These are phyloP conservation scores for Yarrowia divulgata DNA, from an alignment of 805 yeast genomes.

Conservation along the genomic window DNA sequence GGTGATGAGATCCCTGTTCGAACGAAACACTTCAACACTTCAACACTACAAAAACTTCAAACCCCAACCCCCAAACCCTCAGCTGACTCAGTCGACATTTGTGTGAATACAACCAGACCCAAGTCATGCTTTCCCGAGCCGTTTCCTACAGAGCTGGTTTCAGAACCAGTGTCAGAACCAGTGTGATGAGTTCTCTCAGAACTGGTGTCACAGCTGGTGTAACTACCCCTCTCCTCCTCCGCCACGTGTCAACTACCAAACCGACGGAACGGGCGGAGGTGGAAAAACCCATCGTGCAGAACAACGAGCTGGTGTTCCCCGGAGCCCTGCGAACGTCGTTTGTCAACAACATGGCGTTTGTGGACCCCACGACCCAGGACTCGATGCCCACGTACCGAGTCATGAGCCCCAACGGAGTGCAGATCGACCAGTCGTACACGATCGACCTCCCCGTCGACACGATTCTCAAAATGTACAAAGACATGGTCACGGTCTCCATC, in stretches of 20 bases:
- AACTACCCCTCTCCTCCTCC: too few species aligned
- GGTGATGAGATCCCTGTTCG: neutral
- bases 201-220: neutral
- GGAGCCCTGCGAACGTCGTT: conserved; percentile 29
- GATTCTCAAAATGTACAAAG: conserved; percentile 47
- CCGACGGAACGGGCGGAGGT: conserved; percentile 3
- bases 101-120: conserved; percentile 38
- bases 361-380: conserved; percentile 41
- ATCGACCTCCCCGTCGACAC: conserved; percentile 45
- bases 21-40: too few species aligned
- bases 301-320: conserved; percentile 28
- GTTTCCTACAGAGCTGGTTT: neutral
- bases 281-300: conserved; percentile 13
- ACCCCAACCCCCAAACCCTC: neutral
- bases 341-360: conserved; percentile 23
- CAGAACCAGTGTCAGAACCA: too few species aligned
- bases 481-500: conserved; percentile 49
- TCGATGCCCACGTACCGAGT: conserved; percentile 48
- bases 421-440: conserved; percentile 44
- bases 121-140: conserved; percentile 1
- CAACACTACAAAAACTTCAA: too few species aligned
- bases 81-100: conserved; percentile 16
- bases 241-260: conserved; percentile 5
- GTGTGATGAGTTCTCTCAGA: neutral
- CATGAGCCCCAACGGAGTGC: conserved; percentile 47